Evolutionary conservation across 139 green algal species (phyloP).

Genomic region (Coccomyxa sp.): DNA sequence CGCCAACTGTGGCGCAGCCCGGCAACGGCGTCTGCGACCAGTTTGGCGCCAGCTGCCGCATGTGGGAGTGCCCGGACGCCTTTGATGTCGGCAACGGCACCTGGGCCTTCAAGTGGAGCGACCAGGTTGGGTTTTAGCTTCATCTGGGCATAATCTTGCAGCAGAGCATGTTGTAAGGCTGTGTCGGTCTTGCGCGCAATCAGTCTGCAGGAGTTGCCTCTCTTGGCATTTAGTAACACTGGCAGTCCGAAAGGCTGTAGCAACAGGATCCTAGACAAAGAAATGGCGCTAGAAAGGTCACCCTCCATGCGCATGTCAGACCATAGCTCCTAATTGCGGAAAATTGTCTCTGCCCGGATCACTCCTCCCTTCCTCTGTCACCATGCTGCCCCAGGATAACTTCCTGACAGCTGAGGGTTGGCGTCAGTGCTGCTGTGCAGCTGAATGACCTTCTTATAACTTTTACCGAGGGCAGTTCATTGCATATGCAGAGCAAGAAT

Average conservation of each 20-base stretch:
- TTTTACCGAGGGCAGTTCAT: too few relatives aligned
- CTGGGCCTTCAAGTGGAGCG: conserved; percentile 30
- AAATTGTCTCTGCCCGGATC: neutral
- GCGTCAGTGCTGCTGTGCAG: neutral
- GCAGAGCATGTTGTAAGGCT: too few relatives aligned
- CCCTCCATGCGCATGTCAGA: neutral
- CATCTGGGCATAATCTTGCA: too few relatives aligned
- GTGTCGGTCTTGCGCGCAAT: too few relatives aligned
- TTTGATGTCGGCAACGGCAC: conserved; percentile 7
- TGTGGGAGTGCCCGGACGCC: conserved; percentile 44
- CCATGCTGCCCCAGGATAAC: neutral
- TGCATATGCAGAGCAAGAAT: conserved; percentile 24
- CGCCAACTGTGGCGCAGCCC: neutral
- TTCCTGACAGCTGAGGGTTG: neutral
- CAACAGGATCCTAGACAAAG: too few relatives aligned
- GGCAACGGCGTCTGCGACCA: conserved; percentile 42
- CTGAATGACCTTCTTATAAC: too few relatives aligned
- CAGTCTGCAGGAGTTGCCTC: neutral
- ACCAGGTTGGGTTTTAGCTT: too few relatives aligned
- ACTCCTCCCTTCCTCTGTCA: neutral
- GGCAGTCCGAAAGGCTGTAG: neutral
- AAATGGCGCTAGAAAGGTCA: too few relatives aligned
- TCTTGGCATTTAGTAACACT: neutral
- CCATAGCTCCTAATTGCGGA: neutral
- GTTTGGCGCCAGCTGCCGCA: conserved; percentile 29